Conservation (phyloP, 345 rosid genomes). For the Jatropha curcas region DNA sequence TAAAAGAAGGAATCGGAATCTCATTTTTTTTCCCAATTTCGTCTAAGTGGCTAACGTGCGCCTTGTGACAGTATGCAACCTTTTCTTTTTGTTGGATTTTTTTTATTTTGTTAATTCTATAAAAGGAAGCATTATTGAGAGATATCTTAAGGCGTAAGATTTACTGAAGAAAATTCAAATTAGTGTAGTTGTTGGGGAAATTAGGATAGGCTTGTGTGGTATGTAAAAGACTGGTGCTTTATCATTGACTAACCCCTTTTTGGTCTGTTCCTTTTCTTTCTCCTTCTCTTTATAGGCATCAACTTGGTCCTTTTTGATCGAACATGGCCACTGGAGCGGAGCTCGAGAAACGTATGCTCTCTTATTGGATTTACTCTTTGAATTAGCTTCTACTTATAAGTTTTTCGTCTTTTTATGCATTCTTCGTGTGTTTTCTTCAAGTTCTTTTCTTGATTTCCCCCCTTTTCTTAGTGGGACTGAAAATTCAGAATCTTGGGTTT, state of each 20-base stretch:
- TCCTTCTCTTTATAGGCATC: constrained; percentile 8
- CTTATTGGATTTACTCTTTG: background rate
- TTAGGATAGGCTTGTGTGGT: background rate
- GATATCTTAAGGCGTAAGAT: constrained; percentile 1
- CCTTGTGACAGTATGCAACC: background rate
- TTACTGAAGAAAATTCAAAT: background rate
- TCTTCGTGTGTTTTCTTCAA: background rate
- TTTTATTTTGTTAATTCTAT: background rate
- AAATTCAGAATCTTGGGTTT: background rate
- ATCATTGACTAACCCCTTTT: background rate
- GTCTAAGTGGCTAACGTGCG: constrained; percentile 6
- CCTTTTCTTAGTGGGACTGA: background rate
- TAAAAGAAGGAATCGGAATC: constrained; percentile 10
- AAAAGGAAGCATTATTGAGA: background rate
- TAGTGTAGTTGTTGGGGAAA: background rate
- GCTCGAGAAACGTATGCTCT: constrained; percentile 27
- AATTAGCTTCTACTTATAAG: background rate
- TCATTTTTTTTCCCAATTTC: background rate
- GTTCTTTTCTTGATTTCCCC: too few species aligned
- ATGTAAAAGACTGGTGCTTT: constrained; percentile 2
- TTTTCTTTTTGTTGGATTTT: background rate
- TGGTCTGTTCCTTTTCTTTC: background rate
- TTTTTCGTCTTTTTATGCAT: background rate
- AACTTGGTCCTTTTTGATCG: background rate
- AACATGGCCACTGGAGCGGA: constrained; percentile 36